Conservation (phyloP, 768 basidiomycete genomes). For the Cystobasidium onofrii region DNA sequence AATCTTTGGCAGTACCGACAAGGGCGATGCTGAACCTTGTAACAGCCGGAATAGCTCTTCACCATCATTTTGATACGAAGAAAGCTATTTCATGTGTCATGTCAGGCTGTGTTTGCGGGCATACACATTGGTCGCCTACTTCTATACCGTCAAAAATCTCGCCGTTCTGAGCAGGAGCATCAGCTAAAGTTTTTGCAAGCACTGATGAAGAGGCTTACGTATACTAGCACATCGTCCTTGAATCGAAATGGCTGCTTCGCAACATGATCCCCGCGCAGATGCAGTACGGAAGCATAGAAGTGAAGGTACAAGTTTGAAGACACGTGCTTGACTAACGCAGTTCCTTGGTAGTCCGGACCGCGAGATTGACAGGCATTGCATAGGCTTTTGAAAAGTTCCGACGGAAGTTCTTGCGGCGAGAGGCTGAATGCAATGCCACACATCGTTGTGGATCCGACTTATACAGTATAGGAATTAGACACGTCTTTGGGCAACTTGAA, state of each 20-base stretch:
- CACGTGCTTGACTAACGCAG: background rate
- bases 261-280: conserved; percentile 56
- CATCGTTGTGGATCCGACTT: background rate
- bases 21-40: conserved; percentile 45
- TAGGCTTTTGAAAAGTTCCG: background rate
- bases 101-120: background rate
- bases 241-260: conserved; percentile 63
- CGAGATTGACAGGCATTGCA: background rate
- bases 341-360: background rate
- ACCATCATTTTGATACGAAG: conserved; percentile 63
- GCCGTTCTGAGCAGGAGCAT: conserved; percentile 49
- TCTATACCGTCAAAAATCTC: conserved; percentile 70
- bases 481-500: too few species aligned
- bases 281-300: conserved; percentile 68
- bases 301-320: conserved; percentile 15
- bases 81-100: background rate
- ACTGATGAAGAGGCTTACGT: conserved; percentile 53
- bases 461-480: background rate
- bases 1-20: conserved; percentile 54
- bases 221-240: conserved; percentile 61
- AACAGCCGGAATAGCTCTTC: conserved; percentile 50
- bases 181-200: conserved; percentile 40
- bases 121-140: conserved; percentile 49
- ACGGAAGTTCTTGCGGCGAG: background rate
- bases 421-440: conserved; percentile 24